Evolutionary conservation across 352 stramenopile genomes (phyloP), one percentile per base, ranked within the genome.

Genomic region (Phytopythium cucurbitacearum): DNA sequence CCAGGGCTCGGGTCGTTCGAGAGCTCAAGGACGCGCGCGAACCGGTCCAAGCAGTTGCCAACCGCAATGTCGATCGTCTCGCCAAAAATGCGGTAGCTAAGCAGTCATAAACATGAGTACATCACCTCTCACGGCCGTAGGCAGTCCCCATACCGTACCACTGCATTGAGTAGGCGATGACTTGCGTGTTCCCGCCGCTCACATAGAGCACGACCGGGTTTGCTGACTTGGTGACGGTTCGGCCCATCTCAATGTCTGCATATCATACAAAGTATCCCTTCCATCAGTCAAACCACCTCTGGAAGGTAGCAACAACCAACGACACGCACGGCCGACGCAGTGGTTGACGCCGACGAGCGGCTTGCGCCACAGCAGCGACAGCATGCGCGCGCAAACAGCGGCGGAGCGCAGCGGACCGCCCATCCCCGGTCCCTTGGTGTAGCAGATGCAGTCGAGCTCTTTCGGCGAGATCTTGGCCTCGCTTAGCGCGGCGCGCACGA

Each of bases 31-130:
- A 98, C 85, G 43, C 97, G 81, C 34, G 95, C 95, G 66, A 98
- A 98, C 35, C 97, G 85, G 80, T 99, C 98, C 40, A 99, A 79
- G 70, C 97, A 99, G 77, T 99, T 99, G 37, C 98, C 98, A 21
- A 99, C 96, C 4, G 98, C 97, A 60, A 99, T 99, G 78, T 99
- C 98, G 68, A 99, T 99, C 9, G 98, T 99, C 79, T 99, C 98
- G 34, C 98, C 98, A 73, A 99, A 99, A 52, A 99, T 99, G 39
- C 96, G 83, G 69, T 99, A 99, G 46, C 95, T 87, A 35, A 16
- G 76, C 7, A 51, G 45, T 34, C 43, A 50, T 38, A 48, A 35
- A 4, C 8, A 53, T 9, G 4, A 16, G 32, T 60, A 32, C 49
- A 36, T 5, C 60, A 40, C 38, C 59, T 47, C 8, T 32, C 15